A percentile compares a stretch with the other conserved stretches of the same genome.
These are phyloP conservation scores for Diphasiastrum complanatum DNA, from an alignment of 83 land plant genomes.

Conservation along the genomic window DNA sequence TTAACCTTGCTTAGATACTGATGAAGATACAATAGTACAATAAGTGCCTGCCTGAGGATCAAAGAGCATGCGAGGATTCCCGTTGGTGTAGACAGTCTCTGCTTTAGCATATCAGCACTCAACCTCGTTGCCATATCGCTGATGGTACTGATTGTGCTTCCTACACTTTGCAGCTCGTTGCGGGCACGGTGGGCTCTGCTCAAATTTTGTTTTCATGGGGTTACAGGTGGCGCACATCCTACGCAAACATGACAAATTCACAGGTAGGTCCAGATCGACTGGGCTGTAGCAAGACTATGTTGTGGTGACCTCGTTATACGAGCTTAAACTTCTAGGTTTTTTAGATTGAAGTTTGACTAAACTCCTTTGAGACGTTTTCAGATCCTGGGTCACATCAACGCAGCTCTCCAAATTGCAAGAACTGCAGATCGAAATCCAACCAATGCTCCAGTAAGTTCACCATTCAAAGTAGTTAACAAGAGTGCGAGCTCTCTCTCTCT, in stretches of 20 bases:
- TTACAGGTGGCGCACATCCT: constrained; percentile 43
- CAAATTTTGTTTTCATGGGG: constrained; percentile 34
- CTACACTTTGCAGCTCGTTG: constrained; percentile 11
- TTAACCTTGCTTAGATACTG: no score
- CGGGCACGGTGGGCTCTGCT: constrained; percentile 17
- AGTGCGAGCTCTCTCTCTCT: no score
- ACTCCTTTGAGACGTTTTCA: constrained; percentile 14
- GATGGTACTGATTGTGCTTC: neutral
- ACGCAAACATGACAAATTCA: constrained; percentile 23
- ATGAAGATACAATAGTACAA: no score
- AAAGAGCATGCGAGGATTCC: no score
- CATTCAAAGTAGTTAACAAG: no score
- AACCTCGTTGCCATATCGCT: no score
- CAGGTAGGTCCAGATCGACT: neutral
- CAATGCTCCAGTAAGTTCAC: constrained; percentile 22
- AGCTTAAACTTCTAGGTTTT: neutral
- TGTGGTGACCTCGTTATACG: neutral
- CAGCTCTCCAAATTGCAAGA: constrained; percentile 26
- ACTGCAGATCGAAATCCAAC: constrained; percentile 18
- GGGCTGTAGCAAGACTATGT: neutral
- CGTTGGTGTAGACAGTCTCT: no score
- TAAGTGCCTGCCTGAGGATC: no score
- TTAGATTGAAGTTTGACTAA: neutral
- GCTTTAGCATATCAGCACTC: no score
- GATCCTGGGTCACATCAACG: constrained; percentile 37